Percentiles rank a stretch among this genome's conserved stretches.
phyloP scores from a whole-genome alignment of 305 asterid genomes.

The Solanum aculeatissimum region DNA sequence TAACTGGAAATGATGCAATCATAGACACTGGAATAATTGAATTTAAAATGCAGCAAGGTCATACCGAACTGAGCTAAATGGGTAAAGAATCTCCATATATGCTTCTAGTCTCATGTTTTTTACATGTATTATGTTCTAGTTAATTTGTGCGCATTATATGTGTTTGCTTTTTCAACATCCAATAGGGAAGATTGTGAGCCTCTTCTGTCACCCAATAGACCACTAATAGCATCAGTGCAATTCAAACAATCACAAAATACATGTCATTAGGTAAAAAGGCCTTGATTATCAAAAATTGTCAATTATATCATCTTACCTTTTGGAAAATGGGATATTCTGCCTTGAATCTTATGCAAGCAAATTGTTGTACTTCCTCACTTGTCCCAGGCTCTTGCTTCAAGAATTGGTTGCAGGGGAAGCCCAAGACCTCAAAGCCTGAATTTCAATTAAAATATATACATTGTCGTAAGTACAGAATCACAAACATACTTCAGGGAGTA shows the following conservation, averaged over 20 bases:
- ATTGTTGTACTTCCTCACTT: conserved; percentile 66
- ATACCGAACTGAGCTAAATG: not conserved
- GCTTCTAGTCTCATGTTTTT: not conserved
- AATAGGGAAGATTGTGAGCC: not conserved
- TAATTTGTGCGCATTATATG: not conserved
- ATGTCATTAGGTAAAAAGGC: not conserved
- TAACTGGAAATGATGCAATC: not conserved
- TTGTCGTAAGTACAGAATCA: not conserved
- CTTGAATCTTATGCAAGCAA: conserved; percentile 84
- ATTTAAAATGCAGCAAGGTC: not conserved
- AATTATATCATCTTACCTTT: conserved; percentile 34
- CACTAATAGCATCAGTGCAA: not conserved
- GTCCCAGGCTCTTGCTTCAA: conserved; percentile 85
- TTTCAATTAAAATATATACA: conserved; percentile 2
- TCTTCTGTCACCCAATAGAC: not conserved
- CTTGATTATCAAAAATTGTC: not conserved
- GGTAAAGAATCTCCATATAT: not conserved
- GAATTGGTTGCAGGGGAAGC: conserved; percentile 95
- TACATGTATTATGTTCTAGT: not conserved
- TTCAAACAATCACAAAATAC: not conserved
- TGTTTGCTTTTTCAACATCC: not conserved
- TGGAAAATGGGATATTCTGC: conserved; percentile 90
- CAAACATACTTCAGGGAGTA: not conserved
- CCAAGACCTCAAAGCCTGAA: conserved; percentile 82
- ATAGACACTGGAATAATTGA: not conserved